phyloP scores from a whole-genome alignment of 2,329 filamentous ascomycete genomes.

The Alternaria ventricosa region DNA sequence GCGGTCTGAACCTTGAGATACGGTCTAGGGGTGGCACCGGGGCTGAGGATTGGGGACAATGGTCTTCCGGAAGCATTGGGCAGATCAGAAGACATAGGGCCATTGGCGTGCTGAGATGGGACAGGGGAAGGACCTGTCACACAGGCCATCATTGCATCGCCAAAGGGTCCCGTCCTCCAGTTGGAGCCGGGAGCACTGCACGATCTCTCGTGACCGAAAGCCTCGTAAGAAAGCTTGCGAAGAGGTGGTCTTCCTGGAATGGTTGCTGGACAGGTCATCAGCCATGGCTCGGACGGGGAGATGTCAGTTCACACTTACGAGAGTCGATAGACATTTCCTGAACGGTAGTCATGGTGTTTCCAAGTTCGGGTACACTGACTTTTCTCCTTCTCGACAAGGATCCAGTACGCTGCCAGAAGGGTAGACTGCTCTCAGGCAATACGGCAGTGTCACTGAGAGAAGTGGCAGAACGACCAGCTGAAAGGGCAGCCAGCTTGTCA shows the following conservation, averaged over 20 bases:
- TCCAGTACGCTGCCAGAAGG: constrained; percentile 46
- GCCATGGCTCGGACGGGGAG: neutral
- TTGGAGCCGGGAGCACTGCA: constrained; percentile 48
- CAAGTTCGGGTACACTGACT: constrained; percentile 50
- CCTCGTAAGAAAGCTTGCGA: constrained; percentile 42
- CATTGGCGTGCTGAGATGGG: constrained; percentile 22
- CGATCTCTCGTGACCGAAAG: constrained; percentile 48
- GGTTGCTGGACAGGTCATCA: constrained; percentile 40
- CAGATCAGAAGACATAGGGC: constrained; percentile 22
- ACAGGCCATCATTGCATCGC: constrained; percentile 49
- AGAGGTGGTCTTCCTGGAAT: constrained; percentile 51
- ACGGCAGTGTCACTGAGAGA: constrained; percentile 51
- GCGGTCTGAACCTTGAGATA: constrained; percentile 42
- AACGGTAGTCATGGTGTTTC: constrained; percentile 48
- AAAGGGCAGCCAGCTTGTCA: constrained; percentile 46
- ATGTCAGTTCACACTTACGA: constrained; percentile 37
- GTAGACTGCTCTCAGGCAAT: constrained; percentile 34
- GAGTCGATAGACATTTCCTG: constrained; percentile 49
- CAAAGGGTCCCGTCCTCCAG: constrained; percentile 49
- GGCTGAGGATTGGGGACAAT: constrained; percentile 44
- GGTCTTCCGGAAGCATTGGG: constrained; percentile 18
- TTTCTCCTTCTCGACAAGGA: constrained; percentile 50
- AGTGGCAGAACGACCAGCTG: constrained; percentile 47
- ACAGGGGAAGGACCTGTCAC: constrained; percentile 45
- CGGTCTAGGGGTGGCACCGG: constrained; percentile 36